Base-by-base conservation (phyloP, 306 rosid species). In the Lagenaria siceraria region DNA sequence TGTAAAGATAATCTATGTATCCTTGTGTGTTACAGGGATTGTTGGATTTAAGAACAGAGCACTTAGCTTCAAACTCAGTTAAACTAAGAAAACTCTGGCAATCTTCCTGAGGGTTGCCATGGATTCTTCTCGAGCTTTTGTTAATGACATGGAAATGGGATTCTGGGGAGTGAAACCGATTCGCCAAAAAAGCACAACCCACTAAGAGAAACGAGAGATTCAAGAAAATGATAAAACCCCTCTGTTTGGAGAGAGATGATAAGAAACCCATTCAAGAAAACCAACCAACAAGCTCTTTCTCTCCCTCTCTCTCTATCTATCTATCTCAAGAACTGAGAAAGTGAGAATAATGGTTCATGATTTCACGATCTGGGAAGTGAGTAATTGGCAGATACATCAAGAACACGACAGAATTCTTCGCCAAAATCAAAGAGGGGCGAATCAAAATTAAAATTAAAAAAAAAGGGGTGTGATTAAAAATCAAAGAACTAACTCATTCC, bases 1-100 rank as follows among this genome's bases (percentile, higher is more conserved):
- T 62, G 62, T 85, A 82, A n/a, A 93, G 89, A 61, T 90, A 93
- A 78, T 89, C 84, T 72, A 93, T 81, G 85, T 88, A 90, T 13
- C 96, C 96, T 68, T 85, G 82, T 7, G 96, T 84, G 36, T 71
- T 76, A 84, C 98, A 93, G 1, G 82, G 73, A 19, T 8, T 62
- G 18, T 83, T 85, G 64, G 76, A 70, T 82, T 80, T 77, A 48
- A 90, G 81, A 78, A 83, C 88, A 2, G 62, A 74, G 71, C 98
- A 93, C 85, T 88, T 89, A 15, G 90, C 51, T 18, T 13, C 60
- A 18, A 18, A 54, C 49, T 87, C 91, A 51, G 54, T n/a, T 42
- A 77, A 21, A 18, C 31, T 14, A 5, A 59, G 31, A 77, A 77
- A 77, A 27, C 61, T 62, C 46, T 29, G 33, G 60, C 74, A 77